Evolutionary conservation across 441 rosid genomes (phyloP).

Genomic region (Euphorbia schlechtendalii): DNA sequence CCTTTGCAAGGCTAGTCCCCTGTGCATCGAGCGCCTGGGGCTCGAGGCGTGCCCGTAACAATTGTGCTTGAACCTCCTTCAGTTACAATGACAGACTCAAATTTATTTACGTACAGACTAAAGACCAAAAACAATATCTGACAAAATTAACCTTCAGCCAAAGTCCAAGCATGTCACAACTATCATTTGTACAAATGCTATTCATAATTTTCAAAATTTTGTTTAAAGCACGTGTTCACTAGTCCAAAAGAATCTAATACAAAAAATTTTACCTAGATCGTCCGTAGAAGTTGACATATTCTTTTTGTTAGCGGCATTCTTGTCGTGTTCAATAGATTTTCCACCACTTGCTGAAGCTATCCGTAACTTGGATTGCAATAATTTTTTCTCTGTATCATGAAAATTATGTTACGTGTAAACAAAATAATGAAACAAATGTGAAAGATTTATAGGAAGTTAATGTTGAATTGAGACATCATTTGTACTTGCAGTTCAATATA

Average conservation of each 20-base stretch:
- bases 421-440: conserved; percentile 11
- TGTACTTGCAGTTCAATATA: too few species aligned
- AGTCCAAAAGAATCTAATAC: neutral
- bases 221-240: neutral
- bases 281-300: conserved; percentile 78
- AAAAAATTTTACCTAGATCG: conserved; percentile 54
- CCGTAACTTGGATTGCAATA: conserved; percentile 73
- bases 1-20: too few species aligned
- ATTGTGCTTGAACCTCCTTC: neutral
- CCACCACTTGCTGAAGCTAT: conserved; percentile 51
- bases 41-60: too few species aligned
- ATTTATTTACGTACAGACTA: neutral
- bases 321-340: conserved; percentile 38
- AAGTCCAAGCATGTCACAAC: neutral
- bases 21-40: too few species aligned
- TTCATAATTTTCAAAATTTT: neutral
- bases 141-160: neutral
- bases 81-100: neutral
- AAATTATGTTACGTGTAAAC: conserved; percentile 17
- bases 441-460: neutral
- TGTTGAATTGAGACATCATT: too few species aligned
- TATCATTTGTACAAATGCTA: neutral
- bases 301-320: conserved; percentile 38
- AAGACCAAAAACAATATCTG: neutral
- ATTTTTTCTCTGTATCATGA: conserved; percentile 72